Percentiles rank a stretch among this genome's conserved stretches.
Evolutionary conservation across 2,329 filamentous ascomycete species (phyloP).

Genomic region (Fusarium nisikadoi): DNA sequence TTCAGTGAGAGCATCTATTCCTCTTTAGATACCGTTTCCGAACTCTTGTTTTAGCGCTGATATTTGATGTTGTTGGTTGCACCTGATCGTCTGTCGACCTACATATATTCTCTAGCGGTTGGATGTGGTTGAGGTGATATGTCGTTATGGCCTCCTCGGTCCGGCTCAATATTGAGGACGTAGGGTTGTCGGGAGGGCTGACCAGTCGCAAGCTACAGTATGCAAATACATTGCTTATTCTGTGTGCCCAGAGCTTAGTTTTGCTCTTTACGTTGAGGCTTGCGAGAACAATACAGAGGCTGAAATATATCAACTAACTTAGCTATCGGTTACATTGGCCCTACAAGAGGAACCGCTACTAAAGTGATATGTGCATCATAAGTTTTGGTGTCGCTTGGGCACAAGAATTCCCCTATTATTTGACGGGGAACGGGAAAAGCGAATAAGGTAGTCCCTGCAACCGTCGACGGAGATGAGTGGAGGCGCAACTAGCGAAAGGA

Average conservation of each 20-base stretch:
- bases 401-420: conserved; percentile 15
- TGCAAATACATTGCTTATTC: conserved; percentile 12
- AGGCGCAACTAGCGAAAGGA: conserved; percentile 16
- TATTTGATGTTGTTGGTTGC: background rate
- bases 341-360: background rate
- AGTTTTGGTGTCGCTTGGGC: background rate
- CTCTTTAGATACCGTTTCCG: conserved; percentile 30
- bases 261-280: background rate
- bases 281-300: background rate
- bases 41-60: conserved; percentile 38
- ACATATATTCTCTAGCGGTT: background rate
- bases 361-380: background rate
- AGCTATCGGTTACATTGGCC: background rate
- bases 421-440: conserved; percentile 2
- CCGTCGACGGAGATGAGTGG: conserved; percentile 37
- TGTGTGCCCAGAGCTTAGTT: background rate
- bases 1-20: conserved; percentile 8
- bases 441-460: conserved; percentile 8
- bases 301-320: background rate
- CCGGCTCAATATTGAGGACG: conserved; percentile 15
- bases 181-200: background rate
- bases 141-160: background rate
- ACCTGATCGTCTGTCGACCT: background rate
- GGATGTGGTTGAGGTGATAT: conserved; percentile 3
- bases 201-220: conserved; percentile 7